Conservation (phyloP, 345 rosid genomes). For the Balakata baccata region DNA sequence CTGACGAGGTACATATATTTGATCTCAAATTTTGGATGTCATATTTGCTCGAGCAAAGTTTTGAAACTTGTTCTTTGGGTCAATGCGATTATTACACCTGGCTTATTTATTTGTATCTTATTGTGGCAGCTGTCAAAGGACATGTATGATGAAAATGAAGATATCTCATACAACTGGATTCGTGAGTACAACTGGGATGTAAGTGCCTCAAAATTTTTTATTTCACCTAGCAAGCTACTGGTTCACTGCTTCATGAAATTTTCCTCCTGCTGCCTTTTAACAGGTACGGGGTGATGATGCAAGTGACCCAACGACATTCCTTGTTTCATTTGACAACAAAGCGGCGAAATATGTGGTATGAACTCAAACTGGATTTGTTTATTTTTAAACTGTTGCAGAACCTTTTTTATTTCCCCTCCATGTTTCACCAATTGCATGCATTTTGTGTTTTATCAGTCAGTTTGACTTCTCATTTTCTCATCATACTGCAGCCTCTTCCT, state of each 20-base stretch:
- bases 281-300: conserved; percentile 72
- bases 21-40: background rate
- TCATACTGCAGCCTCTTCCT: conserved; percentile 74
- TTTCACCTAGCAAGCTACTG: background rate
- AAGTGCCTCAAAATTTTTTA: conserved; percentile 33
- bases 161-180: conserved; percentile 77
- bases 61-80: background rate
- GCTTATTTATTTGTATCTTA: background rate
- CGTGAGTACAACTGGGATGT: conserved; percentile 96
- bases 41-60: background rate
- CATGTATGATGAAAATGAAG: conserved; percentile 71
- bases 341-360: conserved; percentile 80
- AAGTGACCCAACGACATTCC: conserved; percentile 69
- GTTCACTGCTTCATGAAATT: conserved; percentile 8
- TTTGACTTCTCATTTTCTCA: background rate
- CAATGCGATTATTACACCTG: background rate
- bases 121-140: conserved; percentile 72
- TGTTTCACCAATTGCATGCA: background rate
- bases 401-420: no score
- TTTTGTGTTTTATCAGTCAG: conserved; percentile 5
- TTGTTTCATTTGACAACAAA: conserved; percentile 70
- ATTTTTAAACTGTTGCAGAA: background rate
- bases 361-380: conserved; percentile 9
- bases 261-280: conserved; percentile 21
- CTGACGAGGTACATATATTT: conserved; percentile 61